Percentiles rank a stretch among this genome's conserved stretches.
phyloP scores from a whole-genome alignment of 192 early-diverging fungal genomes.

The Entomortierella chlamydospora region DNA sequence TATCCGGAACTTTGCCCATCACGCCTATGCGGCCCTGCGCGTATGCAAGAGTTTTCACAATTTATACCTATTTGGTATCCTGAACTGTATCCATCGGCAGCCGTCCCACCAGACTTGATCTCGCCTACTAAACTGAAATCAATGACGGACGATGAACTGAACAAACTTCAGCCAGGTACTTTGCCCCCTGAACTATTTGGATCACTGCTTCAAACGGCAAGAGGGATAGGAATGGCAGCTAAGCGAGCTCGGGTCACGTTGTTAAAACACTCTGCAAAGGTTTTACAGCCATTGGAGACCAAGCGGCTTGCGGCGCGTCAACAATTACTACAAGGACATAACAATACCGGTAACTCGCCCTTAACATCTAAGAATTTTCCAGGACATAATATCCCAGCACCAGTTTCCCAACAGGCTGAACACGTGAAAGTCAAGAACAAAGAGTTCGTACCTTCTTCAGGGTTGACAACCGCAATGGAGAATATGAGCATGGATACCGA shows the following conservation, averaged over 20 bases:
- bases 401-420: no score
- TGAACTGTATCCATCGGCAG: not conserved
- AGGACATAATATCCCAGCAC: not conserved
- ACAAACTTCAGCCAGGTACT: not conserved
- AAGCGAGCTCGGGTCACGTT: not conserved
- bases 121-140: not conserved
- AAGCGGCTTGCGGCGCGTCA: not conserved
- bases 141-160: not conserved
- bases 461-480: no score
- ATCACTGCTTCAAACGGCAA: not conserved
- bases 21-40: not conserved
- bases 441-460: no score
- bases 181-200: not conserved
- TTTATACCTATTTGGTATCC: constrained; percentile 6
- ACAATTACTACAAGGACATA: not conserved
- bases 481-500: no score
- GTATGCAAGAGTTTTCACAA: not conserved
- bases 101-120: not conserved
- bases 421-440: no score
- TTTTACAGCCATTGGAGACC: not conserved
- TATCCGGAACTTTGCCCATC: not conserved
- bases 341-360: not conserved
- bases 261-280: not conserved
- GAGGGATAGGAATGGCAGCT: constrained; percentile 1
- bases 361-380: no score